Evolutionary conservation across 768 basidiomycete species (phyloP).

Genomic region (Omphalotus guepiniiformis): DNA sequence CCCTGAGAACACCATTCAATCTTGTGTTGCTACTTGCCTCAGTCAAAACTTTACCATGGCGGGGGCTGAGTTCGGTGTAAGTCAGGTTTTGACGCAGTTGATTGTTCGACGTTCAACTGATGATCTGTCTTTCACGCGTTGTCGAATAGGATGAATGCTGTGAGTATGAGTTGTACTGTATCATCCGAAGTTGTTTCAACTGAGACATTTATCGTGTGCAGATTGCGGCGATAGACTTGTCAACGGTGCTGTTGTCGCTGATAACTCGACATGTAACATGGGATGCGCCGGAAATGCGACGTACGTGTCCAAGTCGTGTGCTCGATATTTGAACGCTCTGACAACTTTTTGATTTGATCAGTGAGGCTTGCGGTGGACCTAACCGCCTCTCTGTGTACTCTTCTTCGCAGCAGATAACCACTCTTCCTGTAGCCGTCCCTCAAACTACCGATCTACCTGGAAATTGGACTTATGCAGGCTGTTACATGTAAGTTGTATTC

Average conservation of each 20-base stretch:
- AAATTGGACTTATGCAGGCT: slow-evolving; percentile 62
- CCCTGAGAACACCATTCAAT: slow-evolving; percentile 48
- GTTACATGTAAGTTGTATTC: slow-evolving; percentile 49
- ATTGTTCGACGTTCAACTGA: slow-evolving; percentile 5
- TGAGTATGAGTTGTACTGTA: slow-evolving; percentile 21
- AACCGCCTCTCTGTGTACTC: slow-evolving; percentile 71
- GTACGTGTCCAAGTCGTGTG: slow-evolving; percentile 32
- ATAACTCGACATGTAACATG: slow-evolving; percentile 62
- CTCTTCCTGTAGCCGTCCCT: slow-evolving; percentile 53
- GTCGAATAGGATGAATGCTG: slow-evolving; percentile 37
- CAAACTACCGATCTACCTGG: slow-evolving; percentile 58
- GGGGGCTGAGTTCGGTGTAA: slow-evolving; percentile 63
- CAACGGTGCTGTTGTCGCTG: slow-evolving; percentile 50
- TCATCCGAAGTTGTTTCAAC: background rate
- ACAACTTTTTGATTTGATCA: slow-evolving; percentile 17
- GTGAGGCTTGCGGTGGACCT: slow-evolving; percentile 70
- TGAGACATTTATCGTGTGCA: slow-evolving; percentile 18
- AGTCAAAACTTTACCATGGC: slow-evolving; percentile 59
- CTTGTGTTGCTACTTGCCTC: slow-evolving; percentile 58
- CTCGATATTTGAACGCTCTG: background rate
- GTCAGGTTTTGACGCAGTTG: slow-evolving; percentile 19
- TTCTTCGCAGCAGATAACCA: slow-evolving; percentile 43
- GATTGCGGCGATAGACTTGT: slow-evolving; percentile 70
- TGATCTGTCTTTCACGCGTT: slow-evolving; percentile 9
- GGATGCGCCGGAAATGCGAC: slow-evolving; percentile 64